Base-by-base conservation (phyloP, 2,329 filamentous ascomycete genomes). In the Fusarium solani-melongenae region DNA sequence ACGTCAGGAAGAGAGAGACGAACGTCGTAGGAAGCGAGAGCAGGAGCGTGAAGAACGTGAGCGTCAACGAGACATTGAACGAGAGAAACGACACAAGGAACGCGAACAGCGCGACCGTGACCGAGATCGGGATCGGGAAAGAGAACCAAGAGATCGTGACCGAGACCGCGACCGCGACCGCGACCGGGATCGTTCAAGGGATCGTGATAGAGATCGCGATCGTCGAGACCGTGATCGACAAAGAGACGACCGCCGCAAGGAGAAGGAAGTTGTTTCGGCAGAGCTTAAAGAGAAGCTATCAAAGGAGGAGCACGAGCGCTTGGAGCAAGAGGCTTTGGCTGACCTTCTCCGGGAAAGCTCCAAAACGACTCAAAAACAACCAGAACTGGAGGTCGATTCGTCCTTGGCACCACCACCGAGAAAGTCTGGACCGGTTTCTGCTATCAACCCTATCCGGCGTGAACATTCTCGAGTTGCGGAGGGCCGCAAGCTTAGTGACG, bases 321-420 rank as follows among this genome's bases (percentile, higher is more conserved):
- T 91, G 9, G 89, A 91, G 74, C 86, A 87, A 74, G 88, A 90
- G 72, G 89, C 89, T 2, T 81, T 91, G 67, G 88, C 86, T 22
- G 87, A 91, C 68, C 83, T 91, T 15, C 79, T 91, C 14, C 85
- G 89, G n/a, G 89, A 91, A 75, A 90, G 88, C 79, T 89, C 86
- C 62, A 85, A 86, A 49, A 82, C 84, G 29, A 79, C 83, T 5
- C 81, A 83, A 4, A 86, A 87, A 67, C 84, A 87, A 63, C 86
- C 85, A 9, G 89, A 90, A 74, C 77, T 89, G 53, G 89, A 91
- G 72, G 82, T 90, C 41, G 89, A 91, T 67, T 84, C 87, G 58
- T 85, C 87, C 15, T 81, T 91, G 29, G 86, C 85, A 3, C 89
- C 89, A 4, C 89, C 89, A 1, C 89, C 88, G 2, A 82, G 84